Evolutionary conservation across 2,329 filamentous ascomycete genomes (phyloP).

Genomic region (Trichoderma brevicompactum): DNA sequence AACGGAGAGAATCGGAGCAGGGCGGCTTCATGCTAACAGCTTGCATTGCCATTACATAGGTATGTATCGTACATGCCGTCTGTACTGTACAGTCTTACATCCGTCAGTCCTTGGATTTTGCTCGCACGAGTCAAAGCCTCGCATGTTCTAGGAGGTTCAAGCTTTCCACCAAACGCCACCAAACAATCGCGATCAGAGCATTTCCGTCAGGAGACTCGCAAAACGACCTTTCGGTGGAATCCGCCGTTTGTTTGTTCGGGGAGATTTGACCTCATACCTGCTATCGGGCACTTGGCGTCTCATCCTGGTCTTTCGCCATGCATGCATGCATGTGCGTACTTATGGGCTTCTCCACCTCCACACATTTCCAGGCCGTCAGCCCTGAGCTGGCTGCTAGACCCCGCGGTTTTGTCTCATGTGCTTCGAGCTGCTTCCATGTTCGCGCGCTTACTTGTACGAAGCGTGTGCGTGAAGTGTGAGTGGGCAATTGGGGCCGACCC

Average conservation of each 20-base stretch:
- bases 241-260: too few species aligned
- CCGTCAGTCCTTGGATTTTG: background rate
- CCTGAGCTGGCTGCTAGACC: conserved; percentile 10
- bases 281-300: background rate
- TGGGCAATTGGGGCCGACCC: background rate
- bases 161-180: too few species aligned
- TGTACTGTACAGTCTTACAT: background rate
- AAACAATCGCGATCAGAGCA: too few species aligned
- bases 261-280: background rate
- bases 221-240: too few species aligned
- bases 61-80: too few species aligned
- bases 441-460: conserved; percentile 7
- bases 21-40: conserved; percentile 7
- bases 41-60: background rate
- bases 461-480: background rate
- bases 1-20: conserved; percentile 28
- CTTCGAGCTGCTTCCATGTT: background rate
- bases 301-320: conserved; percentile 9
- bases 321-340: conserved; percentile 18
- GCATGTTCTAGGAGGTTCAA: too few species aligned
- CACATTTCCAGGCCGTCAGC: conserved; percentile 16
- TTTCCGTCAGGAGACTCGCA: too few species aligned
- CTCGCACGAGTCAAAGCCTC: too few species aligned
- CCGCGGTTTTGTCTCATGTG: background rate
- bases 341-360: conserved; percentile 18